Conservation (phyloP, 2,329 filamentous ascomycete species). For the Mollisiaceae sp. region DNA sequence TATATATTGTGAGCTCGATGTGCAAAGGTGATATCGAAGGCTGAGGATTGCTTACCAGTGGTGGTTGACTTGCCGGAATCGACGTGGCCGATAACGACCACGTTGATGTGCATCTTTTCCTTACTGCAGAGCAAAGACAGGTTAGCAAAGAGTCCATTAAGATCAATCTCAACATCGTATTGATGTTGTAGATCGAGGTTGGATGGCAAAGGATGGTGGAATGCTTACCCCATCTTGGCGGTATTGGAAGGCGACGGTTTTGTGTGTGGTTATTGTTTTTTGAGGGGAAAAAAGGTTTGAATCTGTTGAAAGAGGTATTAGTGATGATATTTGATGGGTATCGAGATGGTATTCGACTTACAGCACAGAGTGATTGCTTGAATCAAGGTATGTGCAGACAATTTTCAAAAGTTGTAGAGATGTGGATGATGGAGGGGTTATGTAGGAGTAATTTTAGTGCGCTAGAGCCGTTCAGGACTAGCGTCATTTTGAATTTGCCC, state of each 20-base stretch:
- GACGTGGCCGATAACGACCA: constrained; percentile 99
- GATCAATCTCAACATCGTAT: constrained; percentile 24
- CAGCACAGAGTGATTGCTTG: constrained; percentile 43
- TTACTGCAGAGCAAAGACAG: constrained; percentile 65
- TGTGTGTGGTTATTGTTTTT: constrained; percentile 35
- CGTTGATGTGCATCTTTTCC: constrained; percentile 96
- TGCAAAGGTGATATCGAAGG: constrained; percentile 16
- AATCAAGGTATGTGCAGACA: constrained; percentile 41
- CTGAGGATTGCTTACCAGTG: constrained; percentile 67
- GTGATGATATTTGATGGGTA: constrained; percentile 26
- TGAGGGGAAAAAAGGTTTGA: constrained; percentile 31
- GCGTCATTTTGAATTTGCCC: too few relatives aligned
- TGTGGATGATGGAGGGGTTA: constrained; percentile 7
- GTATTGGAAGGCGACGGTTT: constrained; percentile 37
- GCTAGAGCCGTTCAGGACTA: too few relatives aligned
- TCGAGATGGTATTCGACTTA: constrained; percentile 26
- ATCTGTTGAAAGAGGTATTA: constrained; percentile 35
- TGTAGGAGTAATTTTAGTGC: not conserved
- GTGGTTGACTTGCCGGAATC: constrained; percentile 99
- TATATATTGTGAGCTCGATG: constrained; percentile 38
- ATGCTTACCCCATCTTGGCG: constrained; percentile 44
- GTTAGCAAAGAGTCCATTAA: constrained; percentile 35
- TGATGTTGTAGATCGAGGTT: constrained; percentile 28
- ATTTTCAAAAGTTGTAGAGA: constrained; percentile 5
- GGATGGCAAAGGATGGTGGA: constrained; percentile 21